Base-by-base conservation (phyloP, 2,329 filamentous ascomycete species). In the Bipolaris bicolor region DNA sequence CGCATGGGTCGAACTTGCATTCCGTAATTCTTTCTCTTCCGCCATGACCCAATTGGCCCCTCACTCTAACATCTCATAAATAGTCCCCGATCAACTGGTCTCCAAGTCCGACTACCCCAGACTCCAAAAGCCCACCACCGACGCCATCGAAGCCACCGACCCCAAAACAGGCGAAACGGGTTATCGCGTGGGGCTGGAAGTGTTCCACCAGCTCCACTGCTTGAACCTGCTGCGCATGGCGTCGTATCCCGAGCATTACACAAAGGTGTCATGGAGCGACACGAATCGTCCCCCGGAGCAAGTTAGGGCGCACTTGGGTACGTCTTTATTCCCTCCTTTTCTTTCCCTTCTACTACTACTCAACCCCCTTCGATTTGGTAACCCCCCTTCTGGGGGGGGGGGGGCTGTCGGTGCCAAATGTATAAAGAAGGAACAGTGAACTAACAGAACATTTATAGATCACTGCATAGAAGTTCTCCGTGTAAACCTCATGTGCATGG, bases 71-170 rank as follows among this genome's bases (percentile, higher is more conserved):
- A 18, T 34, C 13, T 1, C 18, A n/a, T n/a, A 1, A 55, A 52
- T 18, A 84, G 84, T 88, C 24, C 85, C 85, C 36, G 85, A 88
- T 67, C 84, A 85, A 64, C 85, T 86, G 81, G 83, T 88, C 49
- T 81, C 81, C 0, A 75, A 79, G 20, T 76, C 80, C 5, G 84
- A 87, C 64, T 80, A 86, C 26, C 72, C 80, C 39, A 80, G 80
- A 20, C 79, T 88, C 0, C 80, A 81, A 4, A 82, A 85, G 60
- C 81, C 82, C 2, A 70, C 82, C 2, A 70, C 76, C 36, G 74
- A 80, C 20, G 83, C 83, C 0, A 76, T 87, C n/a, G 82, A 81
- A 64, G 81, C 86, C 60, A 83, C 80, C 9, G 77, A 87, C 61
- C 82, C 84, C 5, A 77, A 76, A 43, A 85, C 85, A 1, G 86